Evolutionary conservation across 306 rosid genomes (phyloP).

Genomic region (Myrica gale): DNA sequence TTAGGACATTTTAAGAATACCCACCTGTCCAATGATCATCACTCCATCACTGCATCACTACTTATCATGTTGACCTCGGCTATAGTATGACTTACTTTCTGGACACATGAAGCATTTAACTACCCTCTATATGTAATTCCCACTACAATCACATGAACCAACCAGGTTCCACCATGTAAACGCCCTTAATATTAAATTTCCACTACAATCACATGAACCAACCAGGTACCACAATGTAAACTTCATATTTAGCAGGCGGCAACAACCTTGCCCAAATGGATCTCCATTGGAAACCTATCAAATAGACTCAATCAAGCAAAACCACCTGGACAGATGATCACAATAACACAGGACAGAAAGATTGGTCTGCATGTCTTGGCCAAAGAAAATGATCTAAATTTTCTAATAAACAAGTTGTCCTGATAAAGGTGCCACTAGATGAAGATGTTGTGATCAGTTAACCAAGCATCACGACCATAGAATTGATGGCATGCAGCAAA

Average conservation of each 20-base stretch:
- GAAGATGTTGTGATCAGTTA: too few relatives aligned
- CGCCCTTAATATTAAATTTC: not conserved
- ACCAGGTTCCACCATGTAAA: too few relatives aligned
- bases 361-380: not conserved
- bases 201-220: not conserved
- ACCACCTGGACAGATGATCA: not conserved
- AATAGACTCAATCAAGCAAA: not conserved
- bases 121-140: too few relatives aligned
- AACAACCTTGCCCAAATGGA: conserved; percentile 1
- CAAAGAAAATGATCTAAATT: conserved; percentile 1
- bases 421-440: too few relatives aligned
- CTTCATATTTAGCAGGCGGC: not conserved
- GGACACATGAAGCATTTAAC: not conserved
- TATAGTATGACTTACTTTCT: not conserved
- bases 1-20: not conserved
- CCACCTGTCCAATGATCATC: conserved; percentile 2
- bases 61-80: not conserved
- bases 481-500: too few relatives aligned
- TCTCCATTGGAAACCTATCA: not conserved
- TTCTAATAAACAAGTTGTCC: too few relatives aligned
- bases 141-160: too few relatives aligned
- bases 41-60: not conserved
- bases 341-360: not conserved
- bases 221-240: not conserved
- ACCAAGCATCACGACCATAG: too few relatives aligned